phyloP scores from a whole-genome alignment of 306 rosid genomes.

The Morella rubra region DNA sequence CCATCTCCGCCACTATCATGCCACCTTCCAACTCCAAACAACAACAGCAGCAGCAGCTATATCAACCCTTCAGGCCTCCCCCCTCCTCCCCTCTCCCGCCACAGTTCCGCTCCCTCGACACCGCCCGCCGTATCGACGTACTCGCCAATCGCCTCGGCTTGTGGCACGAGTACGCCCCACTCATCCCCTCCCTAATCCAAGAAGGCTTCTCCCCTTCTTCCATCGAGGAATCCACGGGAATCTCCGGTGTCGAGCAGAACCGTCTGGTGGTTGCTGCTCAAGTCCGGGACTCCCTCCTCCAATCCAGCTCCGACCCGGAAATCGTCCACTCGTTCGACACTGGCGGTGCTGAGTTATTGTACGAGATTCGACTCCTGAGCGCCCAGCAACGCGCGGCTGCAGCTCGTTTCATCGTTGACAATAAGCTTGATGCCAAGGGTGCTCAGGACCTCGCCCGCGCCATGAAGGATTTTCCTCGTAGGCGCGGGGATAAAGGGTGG shows the following conservation, averaged over 20 bases:
- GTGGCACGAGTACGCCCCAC: conserved; percentile 79
- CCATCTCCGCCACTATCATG: conserved; percentile 36
- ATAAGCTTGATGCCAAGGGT: conserved; percentile 42
- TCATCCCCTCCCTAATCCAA: conserved; percentile 57
- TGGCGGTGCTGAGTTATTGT: conserved; percentile 64
- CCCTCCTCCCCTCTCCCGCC: conserved; percentile 54
- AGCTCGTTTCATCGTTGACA: conserved; percentile 48
- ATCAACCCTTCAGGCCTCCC: conserved; percentile 88
- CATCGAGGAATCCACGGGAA: conserved; percentile 76
- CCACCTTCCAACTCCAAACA: conserved; percentile 28
- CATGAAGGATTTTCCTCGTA: conserved; percentile 68
- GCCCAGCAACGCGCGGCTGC: conserved; percentile 61
- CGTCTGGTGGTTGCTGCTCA: conserved; percentile 63
- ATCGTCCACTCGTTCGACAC: conserved; percentile 46
- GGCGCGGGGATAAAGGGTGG: conserved; percentile 70
- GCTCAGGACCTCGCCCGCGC: conserved; percentile 74
- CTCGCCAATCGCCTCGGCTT: conserved; percentile 74
- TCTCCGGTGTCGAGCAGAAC: conserved; percentile 72
- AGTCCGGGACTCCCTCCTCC: conserved; percentile 69
- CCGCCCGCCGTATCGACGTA: conserved; percentile 41
- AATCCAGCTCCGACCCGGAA: conserved; percentile 48
- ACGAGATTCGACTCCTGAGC: conserved; percentile 68
- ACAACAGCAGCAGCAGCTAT: conserved; percentile 35
- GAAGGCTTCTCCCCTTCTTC: conserved; percentile 73
- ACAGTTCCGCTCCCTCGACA: conserved; percentile 53